A percentile compares a stretch with the other conserved stretches of the same genome.
These are phyloP conservation scores for Licmophora abbreviata DNA, from an alignment of 108 stramenopile genomes.

Conservation along the genomic window DNA sequence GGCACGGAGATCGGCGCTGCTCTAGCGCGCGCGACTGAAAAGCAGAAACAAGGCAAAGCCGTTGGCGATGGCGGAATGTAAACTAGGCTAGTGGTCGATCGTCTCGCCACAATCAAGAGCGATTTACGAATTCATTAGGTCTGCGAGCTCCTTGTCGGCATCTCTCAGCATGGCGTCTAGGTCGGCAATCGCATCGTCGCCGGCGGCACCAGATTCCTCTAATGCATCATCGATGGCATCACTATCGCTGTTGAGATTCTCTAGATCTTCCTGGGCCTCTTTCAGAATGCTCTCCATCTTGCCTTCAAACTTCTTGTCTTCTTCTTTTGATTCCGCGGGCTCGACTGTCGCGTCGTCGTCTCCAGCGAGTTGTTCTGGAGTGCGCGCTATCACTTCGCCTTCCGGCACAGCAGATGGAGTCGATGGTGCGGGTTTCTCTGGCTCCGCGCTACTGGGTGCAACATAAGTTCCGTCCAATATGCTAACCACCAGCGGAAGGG, in stretches of 20 bases:
- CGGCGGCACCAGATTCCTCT: slow-evolving; percentile 11
- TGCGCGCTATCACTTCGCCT: slow-evolving; percentile 60
- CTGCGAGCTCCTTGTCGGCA: slow-evolving; percentile 76
- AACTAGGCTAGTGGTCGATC: too few species aligned
- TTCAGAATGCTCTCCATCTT: slow-evolving; percentile 59
- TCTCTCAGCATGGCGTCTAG: slow-evolving; percentile 78
- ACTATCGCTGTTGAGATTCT: slow-evolving; percentile 35
- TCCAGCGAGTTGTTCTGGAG: slow-evolving; percentile 22
- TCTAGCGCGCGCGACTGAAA: slow-evolving; percentile 55
- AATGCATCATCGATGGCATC: slow-evolving; percentile 22
- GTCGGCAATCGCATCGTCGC: slow-evolving; percentile 57
- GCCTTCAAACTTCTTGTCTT: slow-evolving; percentile 32
- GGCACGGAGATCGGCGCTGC: slow-evolving; percentile 75
- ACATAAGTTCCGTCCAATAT: slow-evolving; percentile 76
- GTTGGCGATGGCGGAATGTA: slow-evolving; percentile 90
- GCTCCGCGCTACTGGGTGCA: slow-evolving; percentile 1
- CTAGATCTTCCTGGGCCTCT: slow-evolving; percentile 65
- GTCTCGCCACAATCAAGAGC: too few species aligned
- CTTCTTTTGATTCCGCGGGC: slow-evolving; percentile 10
- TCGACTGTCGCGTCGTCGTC: slow-evolving; percentile 26
- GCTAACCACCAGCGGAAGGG: slow-evolving; percentile 62
- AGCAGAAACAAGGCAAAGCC: slow-evolving; percentile 64
- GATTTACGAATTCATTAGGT: slow-evolving; percentile 57
- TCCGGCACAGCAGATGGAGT: slow-evolving; percentile 32
- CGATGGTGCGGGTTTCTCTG: slow-evolving; percentile 10